A percentile compares a stretch with the other conserved stretches of the same genome.
These are phyloP conservation scores for Pichia norvegensis DNA, from an alignment of 1,139 yeast species.

Conservation along the genomic window DNA sequence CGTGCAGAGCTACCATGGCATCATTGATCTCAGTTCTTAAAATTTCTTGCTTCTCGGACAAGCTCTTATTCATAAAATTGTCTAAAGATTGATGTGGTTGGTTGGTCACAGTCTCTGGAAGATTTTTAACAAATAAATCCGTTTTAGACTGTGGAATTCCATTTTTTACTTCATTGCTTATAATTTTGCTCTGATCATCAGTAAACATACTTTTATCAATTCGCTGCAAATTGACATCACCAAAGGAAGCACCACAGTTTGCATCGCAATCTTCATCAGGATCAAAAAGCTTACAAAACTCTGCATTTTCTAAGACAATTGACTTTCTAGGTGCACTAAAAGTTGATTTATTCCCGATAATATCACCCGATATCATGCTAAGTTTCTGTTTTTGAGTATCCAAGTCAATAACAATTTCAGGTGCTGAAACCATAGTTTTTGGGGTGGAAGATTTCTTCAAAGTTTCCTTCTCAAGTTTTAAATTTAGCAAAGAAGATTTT, in stretches of 20 bases:
- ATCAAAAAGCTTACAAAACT: background rate
- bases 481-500: background rate
- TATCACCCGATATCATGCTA: background rate
- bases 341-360: background rate
- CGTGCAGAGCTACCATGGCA: conserved; percentile 7
- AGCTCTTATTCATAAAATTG: background rate
- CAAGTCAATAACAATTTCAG: background rate
- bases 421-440: background rate
- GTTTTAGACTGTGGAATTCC: background rate
- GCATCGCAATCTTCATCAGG: background rate
- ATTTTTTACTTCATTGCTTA: no score
- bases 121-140: background rate
- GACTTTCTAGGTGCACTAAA: background rate
- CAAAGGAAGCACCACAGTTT: background rate
- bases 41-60: conserved; percentile 6
- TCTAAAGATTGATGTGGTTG: background rate
- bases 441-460: background rate
- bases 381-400: background rate
- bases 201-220: no score
- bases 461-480: background rate
- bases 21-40: conserved; percentile 5
- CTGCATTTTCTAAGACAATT: background rate
- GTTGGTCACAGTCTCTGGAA: background rate
- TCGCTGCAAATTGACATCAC: no score
- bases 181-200: background rate